Percentiles rank a stretch among this genome's conserved stretches.
Evolutionary conservation across 2,329 filamentous ascomycete species (phyloP).

Genomic region (Pleurostoma richardsiae): DNA sequence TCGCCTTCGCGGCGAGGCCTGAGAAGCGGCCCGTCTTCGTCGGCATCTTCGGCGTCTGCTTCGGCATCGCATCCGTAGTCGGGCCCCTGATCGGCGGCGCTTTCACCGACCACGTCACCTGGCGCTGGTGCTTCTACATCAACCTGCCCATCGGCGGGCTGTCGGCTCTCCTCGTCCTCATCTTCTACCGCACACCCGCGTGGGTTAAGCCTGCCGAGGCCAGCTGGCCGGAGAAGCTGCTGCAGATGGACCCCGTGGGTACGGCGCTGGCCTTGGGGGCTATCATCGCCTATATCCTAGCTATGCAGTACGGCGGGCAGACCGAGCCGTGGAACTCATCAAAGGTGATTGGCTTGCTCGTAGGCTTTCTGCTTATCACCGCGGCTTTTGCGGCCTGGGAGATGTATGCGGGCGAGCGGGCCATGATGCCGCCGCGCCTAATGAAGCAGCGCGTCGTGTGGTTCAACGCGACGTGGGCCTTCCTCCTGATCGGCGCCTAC

Average conservation of each 20-base stretch:
- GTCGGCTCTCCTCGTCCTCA: background rate
- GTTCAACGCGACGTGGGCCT: constrained; percentile 28
- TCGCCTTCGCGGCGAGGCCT: background rate
- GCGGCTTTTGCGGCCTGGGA: constrained; percentile 21
- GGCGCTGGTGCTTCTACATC: constrained; percentile 3
- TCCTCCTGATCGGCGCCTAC: constrained; percentile 32
- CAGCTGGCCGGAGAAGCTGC: constrained; percentile 21
- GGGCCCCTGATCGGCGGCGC: background rate
- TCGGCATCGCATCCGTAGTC: background rate
- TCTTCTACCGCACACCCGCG: background rate
- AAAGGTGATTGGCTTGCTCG: constrained; percentile 21
- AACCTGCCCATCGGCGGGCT: constrained; percentile 1
- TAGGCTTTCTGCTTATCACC: constrained; percentile 11
- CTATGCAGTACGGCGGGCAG: constrained; percentile 31
- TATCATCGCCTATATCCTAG: constrained; percentile 28
- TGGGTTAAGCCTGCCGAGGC: background rate
- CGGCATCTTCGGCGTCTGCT: background rate
- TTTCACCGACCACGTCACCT: background rate
- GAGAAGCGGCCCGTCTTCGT: background rate
- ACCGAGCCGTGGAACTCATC: constrained; percentile 23
- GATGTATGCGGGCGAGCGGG: constrained; percentile 31
- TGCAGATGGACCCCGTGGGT: constrained; percentile 31
- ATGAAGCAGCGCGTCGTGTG: constrained; percentile 33
- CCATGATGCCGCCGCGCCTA: constrained; percentile 40
- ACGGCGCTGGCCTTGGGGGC: constrained; percentile 25